Evolutionary conservation across 352 stramenopile species (phyloP).

Genomic region (Phytophthora pini): DNA sequence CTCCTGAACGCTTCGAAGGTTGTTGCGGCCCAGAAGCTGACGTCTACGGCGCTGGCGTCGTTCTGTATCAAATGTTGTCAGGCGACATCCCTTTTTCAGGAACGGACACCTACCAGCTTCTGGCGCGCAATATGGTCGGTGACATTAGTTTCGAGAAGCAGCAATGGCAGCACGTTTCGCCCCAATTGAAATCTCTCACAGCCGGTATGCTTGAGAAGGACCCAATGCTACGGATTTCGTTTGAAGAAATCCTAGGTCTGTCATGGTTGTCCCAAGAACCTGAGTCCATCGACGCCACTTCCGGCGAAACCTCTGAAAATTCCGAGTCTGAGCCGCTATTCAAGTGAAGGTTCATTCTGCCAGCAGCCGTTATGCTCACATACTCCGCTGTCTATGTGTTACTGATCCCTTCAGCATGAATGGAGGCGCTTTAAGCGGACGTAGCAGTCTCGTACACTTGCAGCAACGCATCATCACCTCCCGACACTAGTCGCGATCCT

Average conservation of each 20-base stretch:
- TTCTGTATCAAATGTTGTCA: slow-evolving; percentile 69
- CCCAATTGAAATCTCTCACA: slow-evolving; percentile 40
- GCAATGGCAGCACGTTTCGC: slow-evolving; percentile 47
- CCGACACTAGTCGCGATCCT: slow-evolving; percentile 86
- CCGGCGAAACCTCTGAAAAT: slow-evolving; percentile 3
- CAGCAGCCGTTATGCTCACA: not conserved
- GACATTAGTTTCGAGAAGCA: slow-evolving; percentile 50
- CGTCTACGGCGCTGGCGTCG: slow-evolving; percentile 67
- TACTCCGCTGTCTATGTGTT: slow-evolving; percentile 11
- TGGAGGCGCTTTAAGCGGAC: slow-evolving; percentile 25
- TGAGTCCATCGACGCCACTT: slow-evolving; percentile 17
- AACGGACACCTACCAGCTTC: slow-evolving; percentile 51
- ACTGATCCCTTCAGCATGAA: not conserved
- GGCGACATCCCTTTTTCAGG: slow-evolving; percentile 57
- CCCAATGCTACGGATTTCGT: slow-evolving; percentile 50
- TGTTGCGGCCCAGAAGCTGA: slow-evolving; percentile 55
- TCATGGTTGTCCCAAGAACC: slow-evolving; percentile 56
- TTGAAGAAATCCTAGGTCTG: slow-evolving; percentile 61
- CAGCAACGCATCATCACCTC: slow-evolving; percentile 88
- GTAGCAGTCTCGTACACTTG: slow-evolving; percentile 89
- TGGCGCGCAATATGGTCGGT: slow-evolving; percentile 73
- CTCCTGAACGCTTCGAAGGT: slow-evolving; percentile 65
- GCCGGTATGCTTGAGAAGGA: slow-evolving; percentile 62
- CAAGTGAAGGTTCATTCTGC: slow-evolving; percentile 22
- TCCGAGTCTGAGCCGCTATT: slow-evolving; percentile 10